Evolutionary conservation across 495 filamentous ascomycete genomes (phyloP), one percentile per base, ranked within the genome.

Genomic region (Hapsidospora chrysogenum): DNA sequence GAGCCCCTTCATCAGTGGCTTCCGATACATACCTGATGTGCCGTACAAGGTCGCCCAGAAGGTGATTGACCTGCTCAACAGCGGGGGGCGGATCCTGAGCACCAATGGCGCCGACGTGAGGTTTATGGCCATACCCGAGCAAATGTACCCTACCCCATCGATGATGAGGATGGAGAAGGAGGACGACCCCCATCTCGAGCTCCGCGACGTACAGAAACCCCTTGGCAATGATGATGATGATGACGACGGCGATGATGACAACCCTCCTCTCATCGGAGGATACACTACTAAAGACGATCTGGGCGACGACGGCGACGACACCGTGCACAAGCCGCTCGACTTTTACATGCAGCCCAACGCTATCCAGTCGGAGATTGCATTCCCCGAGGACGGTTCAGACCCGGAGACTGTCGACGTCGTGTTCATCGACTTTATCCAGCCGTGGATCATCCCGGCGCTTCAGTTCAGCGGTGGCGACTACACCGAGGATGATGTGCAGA

Each of bases 271-370:
- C 1, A 50, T 75, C 16, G 74, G 78, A 4, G 89, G 89, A 2
- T 96, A 97, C 58, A 94, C 81, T 0, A 97, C 89, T 9, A 58
- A 58, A 26, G 89, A 97, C 51, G 87, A 86, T 45, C 73, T 68
- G 2, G 84, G 87, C 28, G 50, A 58, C n/a, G 78, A 89, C 42
- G 92, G 89, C 33, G 89, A 97, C 50, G 89, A 97, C 50, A 86
- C 87, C 0, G 44, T 94, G 1, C 89, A 96, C 46, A 57, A 67
- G 0, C 63, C 66, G 4, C 76, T 95, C 27, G 53, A 65, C 17
- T 83, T 80, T 50, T 85, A 89, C 52, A 48, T 53, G 3, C 70
- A 89, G 9, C 86, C 87, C 2, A 93, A 92, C 48, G 79, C 75
- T 49, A 72, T 96, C 40, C 78, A 83, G 46, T 51, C 74, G 1